A percentile compares a stretch with the other conserved stretches of the same genome.
Evolutionary conservation across 1,139 yeast genomes (phyloP).

Genomic region (Hyphopichia fennica): DNA sequence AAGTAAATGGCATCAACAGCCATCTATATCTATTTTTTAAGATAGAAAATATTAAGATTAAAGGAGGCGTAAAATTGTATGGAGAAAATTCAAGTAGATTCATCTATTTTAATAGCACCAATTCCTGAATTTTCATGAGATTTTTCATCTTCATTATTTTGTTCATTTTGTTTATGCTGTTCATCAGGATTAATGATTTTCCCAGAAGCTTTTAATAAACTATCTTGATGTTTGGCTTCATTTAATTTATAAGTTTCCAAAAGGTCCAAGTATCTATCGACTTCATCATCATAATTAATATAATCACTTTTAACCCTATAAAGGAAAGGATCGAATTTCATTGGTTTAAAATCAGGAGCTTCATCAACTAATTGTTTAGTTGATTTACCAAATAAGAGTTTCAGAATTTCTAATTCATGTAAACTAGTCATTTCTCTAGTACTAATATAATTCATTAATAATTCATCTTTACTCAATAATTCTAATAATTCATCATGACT

Average conservation of each 20-base stretch:
- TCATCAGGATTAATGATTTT: neutral
- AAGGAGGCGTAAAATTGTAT: too few relatives aligned
- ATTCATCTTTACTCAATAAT: slow-evolving; percentile 33
- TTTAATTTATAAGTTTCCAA: slow-evolving; percentile 9
- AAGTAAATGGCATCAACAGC: too few relatives aligned
- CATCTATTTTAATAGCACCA: neutral
- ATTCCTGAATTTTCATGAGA: neutral
- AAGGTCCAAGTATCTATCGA: slow-evolving; percentile 19
- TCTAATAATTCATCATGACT: slow-evolving; percentile 25
- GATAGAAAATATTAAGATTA: too few relatives aligned
- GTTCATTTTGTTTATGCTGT: neutral
- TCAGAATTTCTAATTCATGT: slow-evolving; percentile 39
- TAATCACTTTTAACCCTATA: slow-evolving; percentile 26
- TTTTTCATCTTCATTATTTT: neutral
- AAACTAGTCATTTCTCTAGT: slow-evolving; percentile 32
- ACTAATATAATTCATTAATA: slow-evolving; percentile 27
- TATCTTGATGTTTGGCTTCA: neutral
- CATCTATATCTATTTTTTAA: too few relatives aligned
- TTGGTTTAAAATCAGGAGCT: slow-evolving; percentile 32
- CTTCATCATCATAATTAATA: slow-evolving; percentile 26
- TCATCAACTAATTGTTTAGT: slow-evolving; percentile 22
- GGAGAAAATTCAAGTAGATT: too few relatives aligned
- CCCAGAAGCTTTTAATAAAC: neutral
- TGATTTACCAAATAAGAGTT: slow-evolving; percentile 29
- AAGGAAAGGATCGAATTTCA: slow-evolving; percentile 36